phyloP scores from a whole-genome alignment of 2,329 filamentous ascomycete genomes.

The Fusarium sp. region DNA sequence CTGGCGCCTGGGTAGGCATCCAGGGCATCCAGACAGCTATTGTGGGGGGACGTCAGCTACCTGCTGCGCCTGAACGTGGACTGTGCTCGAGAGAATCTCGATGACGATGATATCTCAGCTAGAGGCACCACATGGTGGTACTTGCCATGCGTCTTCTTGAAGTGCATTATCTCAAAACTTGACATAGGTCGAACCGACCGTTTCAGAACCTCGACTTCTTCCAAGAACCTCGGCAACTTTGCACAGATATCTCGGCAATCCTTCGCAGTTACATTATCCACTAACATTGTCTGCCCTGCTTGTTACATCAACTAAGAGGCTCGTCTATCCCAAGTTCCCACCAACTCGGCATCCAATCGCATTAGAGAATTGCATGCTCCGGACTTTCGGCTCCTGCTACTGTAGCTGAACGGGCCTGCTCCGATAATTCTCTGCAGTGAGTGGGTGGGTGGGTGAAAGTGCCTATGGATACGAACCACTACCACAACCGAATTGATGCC shows the following conservation, averaged over 20 bases:
- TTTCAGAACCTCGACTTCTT: slow-evolving; percentile 2
- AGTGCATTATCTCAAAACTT: neutral
- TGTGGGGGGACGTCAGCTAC: slow-evolving; percentile 7
- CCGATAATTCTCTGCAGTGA: neutral
- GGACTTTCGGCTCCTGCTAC: slow-evolving; percentile 13
- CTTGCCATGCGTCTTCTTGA: neutral
- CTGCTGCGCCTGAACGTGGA: neutral
- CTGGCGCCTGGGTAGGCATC: neutral
- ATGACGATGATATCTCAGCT: slow-evolving; percentile 8
- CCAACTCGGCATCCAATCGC: slow-evolving; percentile 21
- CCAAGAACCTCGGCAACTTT: neutral
- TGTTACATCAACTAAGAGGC: neutral
- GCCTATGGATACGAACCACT: neutral
- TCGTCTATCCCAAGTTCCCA: slow-evolving; percentile 13
- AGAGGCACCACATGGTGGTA: neutral
- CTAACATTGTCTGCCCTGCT: neutral
- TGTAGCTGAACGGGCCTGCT: neutral
- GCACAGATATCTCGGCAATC: neutral
- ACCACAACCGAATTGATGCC: neutral
- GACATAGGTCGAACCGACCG: neutral
- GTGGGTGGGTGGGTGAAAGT: neutral
- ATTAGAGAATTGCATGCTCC: neutral
- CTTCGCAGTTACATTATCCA: neutral
- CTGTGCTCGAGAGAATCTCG: neutral
- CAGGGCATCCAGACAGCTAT: neutral